These are phyloP conservation scores for Metarhizium brunneum DNA, from an alignment of 2,329 filamentous ascomycete genomes.

Conservation along the genomic window DNA sequence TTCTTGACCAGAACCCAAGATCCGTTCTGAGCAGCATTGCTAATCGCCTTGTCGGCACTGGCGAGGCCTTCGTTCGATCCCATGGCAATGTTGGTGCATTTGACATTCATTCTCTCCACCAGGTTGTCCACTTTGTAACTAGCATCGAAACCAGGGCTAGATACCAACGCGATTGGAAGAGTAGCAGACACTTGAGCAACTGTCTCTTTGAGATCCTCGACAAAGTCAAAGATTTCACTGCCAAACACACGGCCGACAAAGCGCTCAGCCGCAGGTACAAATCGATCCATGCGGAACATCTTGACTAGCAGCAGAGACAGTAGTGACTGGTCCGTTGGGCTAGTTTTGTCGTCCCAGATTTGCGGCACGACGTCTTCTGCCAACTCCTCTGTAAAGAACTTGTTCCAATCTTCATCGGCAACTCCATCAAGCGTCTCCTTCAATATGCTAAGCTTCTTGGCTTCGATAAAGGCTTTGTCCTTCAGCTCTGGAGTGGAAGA, in stretches of 20 bases:
- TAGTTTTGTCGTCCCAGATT: conserved; percentile 56
- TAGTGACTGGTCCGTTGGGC: conserved; percentile 65
- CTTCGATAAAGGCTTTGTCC: conserved; percentile 59
- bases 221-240: conserved; percentile 68
- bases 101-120: conserved; percentile 72
- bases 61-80: conserved; percentile 91
- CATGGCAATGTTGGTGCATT: conserved; percentile 97
- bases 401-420: conserved; percentile 60
- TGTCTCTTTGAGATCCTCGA: conserved; percentile 77
- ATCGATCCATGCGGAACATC: conserved; percentile 88
- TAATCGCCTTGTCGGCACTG: conserved; percentile 91
- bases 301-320: conserved; percentile 85
- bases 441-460: conserved; percentile 61
- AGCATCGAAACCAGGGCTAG: conserved; percentile 92
- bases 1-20: conserved; percentile 99
- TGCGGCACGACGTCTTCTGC: conserved; percentile 76
- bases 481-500: conserved; percentile 57
- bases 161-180: conserved; percentile 83
- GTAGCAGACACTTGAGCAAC: conserved; percentile 76
- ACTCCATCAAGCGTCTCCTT: conserved; percentile 61
- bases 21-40: conserved; percentile 80
- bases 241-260: conserved; percentile 86
- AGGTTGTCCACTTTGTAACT: conserved; percentile 98
- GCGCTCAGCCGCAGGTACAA: conserved; percentile 86
- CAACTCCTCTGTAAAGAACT: conserved; percentile 75